A percentile compares a stretch with the other conserved stretches of the same genome.
Evolutionary conservation across 2,329 filamentous ascomycete species (phyloP).

Genomic region (Fusarium metavorans): DNA sequence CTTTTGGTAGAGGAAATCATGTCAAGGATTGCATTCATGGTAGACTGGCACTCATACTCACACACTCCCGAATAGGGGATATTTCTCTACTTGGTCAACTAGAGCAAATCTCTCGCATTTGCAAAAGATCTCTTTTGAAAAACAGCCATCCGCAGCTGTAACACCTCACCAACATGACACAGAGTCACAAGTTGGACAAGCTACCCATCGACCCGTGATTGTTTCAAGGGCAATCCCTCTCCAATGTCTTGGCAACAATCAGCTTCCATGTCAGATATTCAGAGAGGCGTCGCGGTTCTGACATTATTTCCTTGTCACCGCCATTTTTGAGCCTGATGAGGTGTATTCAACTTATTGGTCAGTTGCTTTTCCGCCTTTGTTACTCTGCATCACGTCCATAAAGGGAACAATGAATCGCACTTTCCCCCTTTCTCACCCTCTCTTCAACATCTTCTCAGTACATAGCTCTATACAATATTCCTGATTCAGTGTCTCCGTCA

Average conservation of each 20-base stretch:
- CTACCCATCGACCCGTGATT: constrained; percentile 1
- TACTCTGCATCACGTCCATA: background rate
- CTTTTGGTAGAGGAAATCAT: background rate
- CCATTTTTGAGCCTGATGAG: background rate
- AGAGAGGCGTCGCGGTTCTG: too few species aligned
- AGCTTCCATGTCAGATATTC: background rate
- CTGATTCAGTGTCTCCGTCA: background rate
- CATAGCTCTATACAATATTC: background rate
- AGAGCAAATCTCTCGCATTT: background rate
- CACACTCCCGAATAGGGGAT: background rate
- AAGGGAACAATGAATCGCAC: background rate
- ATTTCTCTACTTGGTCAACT: background rate
- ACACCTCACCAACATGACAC: background rate
- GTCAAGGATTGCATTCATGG: background rate
- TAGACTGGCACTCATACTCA: background rate
- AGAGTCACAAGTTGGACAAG: background rate
- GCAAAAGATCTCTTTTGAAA: background rate
- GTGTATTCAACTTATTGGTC: background rate
- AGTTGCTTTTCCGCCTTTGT: background rate
- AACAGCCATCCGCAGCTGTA: background rate
- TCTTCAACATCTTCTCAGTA: background rate
- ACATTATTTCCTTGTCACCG: background rate
- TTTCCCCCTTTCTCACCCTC: background rate
- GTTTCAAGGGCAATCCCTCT: background rate
- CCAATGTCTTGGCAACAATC: background rate